Evolutionary conservation across 257 asterid species (phyloP).

Genomic region (Gentiana macrophylla): DNA sequence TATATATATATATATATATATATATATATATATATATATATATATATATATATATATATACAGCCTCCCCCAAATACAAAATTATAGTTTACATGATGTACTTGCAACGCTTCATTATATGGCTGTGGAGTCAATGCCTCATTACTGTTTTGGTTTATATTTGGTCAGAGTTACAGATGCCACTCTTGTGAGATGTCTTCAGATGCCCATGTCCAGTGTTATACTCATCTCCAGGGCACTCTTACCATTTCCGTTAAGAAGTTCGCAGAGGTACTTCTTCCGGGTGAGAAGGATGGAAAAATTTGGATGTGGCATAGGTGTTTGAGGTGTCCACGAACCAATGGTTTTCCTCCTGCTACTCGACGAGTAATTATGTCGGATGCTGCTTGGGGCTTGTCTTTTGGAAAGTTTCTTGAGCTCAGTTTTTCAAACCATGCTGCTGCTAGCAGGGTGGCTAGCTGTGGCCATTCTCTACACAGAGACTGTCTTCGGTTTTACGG

Average conservation of each 20-base stretch:
- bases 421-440: slow-evolving; percentile 99
- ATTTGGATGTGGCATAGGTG: slow-evolving; percentile 99
- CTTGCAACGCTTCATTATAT: slow-evolving; percentile 1
- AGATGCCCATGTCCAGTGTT: slow-evolving; percentile 94
- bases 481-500: slow-evolving; percentile 98
- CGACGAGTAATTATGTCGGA: slow-evolving; percentile 93
- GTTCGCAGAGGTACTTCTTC: slow-evolving; percentile 60
- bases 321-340: slow-evolving; percentile 75
- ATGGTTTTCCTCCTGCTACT: slow-evolving; percentile 92
- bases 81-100: background rate
- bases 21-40: no score
- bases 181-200: slow-evolving; percentile 88
- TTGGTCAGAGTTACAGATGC: slow-evolving; percentile 63
- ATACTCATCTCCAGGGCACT: slow-evolving; percentile 93
- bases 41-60: no score
- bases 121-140: background rate
- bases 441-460: slow-evolving; percentile 98
- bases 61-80: no score
- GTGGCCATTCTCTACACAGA: slow-evolving; percentile 93
- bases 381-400: slow-evolving; percentile 98
- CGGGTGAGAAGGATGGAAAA: slow-evolving; percentile 80
- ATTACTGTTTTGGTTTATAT: slow-evolving; percentile 15
- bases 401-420: slow-evolving; percentile 96
- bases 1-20: no score
- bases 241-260: slow-evolving; percentile 91